Conservation (phyloP, 2,329 filamentous ascomycete species). For the Curvularia eragrostidis region DNA sequence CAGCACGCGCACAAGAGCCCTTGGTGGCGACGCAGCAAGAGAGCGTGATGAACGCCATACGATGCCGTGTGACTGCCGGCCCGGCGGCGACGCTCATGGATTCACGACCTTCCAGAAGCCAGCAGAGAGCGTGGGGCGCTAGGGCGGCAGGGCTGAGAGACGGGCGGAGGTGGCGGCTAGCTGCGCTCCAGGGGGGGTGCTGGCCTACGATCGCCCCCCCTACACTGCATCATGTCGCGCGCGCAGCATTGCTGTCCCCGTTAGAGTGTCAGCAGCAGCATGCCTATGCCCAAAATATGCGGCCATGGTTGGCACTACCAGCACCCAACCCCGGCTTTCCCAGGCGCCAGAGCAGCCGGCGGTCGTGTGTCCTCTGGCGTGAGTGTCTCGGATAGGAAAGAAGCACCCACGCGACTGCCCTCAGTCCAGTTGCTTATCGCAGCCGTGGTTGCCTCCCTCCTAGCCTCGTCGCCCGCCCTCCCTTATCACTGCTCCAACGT, state of each 20-base stretch:
- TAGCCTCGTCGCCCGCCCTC: conserved; percentile 15
- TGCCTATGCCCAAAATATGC: background rate
- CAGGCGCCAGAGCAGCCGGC: conserved; percentile 4
- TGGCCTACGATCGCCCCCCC: conserved; percentile 15
- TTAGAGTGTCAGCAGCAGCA: conserved; percentile 1
- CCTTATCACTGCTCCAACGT: conserved; percentile 11
- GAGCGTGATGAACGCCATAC: background rate
- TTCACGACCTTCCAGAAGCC: conserved; percentile 16
- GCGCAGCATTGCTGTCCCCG: conserved; percentile 10
- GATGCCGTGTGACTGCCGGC: background rate
- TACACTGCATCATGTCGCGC: conserved; percentile 12
- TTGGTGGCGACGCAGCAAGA: background rate
- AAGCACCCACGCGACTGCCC: conserved; percentile 30
- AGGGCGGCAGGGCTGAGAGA: conserved; percentile 21
- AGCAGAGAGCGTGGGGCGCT: conserved; percentile 17
- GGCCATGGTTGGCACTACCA: too few relatives aligned
- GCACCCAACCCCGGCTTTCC: background rate
- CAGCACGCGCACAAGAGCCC: background rate
- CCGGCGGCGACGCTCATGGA: background rate
- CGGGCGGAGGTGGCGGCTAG: conserved; percentile 17
- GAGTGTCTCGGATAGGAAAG: conserved; percentile 4
- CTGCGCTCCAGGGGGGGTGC: conserved; percentile 22
- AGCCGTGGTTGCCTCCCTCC: background rate
- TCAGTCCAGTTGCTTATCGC: conserved; percentile 22
- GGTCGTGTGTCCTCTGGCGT: conserved; percentile 9